phyloP scores from a whole-genome alignment of 2,329 filamentous ascomycete species.

The Chrysoporthe austroafricana region DNA sequence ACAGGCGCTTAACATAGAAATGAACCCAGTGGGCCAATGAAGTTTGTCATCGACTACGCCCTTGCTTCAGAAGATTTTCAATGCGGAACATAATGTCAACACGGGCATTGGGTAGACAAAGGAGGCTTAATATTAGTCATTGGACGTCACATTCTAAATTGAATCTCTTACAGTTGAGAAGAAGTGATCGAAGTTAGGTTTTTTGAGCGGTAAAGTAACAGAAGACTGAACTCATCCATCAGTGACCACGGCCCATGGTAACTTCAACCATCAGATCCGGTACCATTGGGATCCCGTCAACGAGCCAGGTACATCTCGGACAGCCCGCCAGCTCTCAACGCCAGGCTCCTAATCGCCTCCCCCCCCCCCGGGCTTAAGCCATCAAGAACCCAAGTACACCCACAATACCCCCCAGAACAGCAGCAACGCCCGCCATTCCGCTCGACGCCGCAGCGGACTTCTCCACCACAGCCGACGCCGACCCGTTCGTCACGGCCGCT shows the following conservation, averaged over 20 bases:
- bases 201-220: not conserved
- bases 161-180: too few relatives aligned
- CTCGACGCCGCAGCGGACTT: slow-evolving; percentile 15
- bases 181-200: too few relatives aligned
- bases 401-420: slow-evolving; percentile 8
- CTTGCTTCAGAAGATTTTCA: too few relatives aligned
- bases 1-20: too few relatives aligned
- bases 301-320: not conserved
- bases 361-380: not conserved
- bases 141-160: too few relatives aligned
- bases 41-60: too few relatives aligned
- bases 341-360: too few relatives aligned
- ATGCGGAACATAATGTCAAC: too few relatives aligned
- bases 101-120: too few relatives aligned
- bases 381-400: slow-evolving; percentile 14
- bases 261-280: not conserved
- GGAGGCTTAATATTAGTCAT: too few relatives aligned
- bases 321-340: not conserved
- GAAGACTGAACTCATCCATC: not conserved
- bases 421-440: slow-evolving; percentile 9
- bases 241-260: not conserved
- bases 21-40: too few relatives aligned
- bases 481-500: not conserved
- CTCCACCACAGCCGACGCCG: not conserved
- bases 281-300: not conserved